Evolutionary conservation across 2,329 filamentous ascomycete genomes (phyloP).

Genomic region (Stenocarpella maydis): DNA sequence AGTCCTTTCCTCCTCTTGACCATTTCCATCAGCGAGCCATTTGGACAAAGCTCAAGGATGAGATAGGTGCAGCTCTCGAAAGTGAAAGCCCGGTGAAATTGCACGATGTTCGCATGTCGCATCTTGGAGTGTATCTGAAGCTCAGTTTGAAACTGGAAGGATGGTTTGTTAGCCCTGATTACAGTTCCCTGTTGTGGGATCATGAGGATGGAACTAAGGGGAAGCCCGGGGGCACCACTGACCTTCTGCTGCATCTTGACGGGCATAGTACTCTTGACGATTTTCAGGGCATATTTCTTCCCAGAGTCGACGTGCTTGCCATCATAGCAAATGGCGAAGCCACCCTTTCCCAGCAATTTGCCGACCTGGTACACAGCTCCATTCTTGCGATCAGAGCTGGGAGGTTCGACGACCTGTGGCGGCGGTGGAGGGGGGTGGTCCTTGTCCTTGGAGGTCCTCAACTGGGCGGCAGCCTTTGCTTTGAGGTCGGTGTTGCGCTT

Average conservation of each 20-base stretch:
- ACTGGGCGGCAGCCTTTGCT: constrained; percentile 59
- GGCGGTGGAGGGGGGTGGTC: constrained; percentile 73
- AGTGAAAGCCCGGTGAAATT: constrained; percentile 93
- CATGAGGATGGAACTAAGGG: background rate
- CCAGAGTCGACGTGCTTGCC: constrained; percentile 72
- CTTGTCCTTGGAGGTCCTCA: constrained; percentile 68
- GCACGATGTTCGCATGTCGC: constrained; percentile 93
- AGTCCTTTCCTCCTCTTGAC: constrained; percentile 90
- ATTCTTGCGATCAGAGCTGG: constrained; percentile 73
- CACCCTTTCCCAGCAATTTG: constrained; percentile 79
- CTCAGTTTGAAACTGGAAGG: constrained; percentile 74
- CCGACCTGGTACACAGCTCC: constrained; percentile 79
- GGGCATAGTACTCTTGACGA: constrained; percentile 84
- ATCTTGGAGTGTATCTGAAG: constrained; percentile 99
- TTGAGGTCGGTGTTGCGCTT: constrained; percentile 61
- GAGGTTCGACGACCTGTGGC: constrained; percentile 65
- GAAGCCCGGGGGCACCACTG: constrained; percentile 35
- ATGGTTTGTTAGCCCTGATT: constrained; percentile 5
- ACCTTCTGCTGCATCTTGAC: constrained; percentile 87
- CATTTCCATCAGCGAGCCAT: constrained; percentile 97
- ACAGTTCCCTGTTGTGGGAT: background rate
- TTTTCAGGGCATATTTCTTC: constrained; percentile 79
- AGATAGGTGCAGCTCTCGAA: constrained; percentile 91
- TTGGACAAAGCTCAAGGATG: constrained; percentile 91
- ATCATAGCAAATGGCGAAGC: constrained; percentile 83